Percentiles rank a stretch among this genome's conserved stretches.
These are phyloP conservation scores for Jaltomata sinuosa DNA, from an alignment of 257 asterid species.

Conservation along the genomic window DNA sequence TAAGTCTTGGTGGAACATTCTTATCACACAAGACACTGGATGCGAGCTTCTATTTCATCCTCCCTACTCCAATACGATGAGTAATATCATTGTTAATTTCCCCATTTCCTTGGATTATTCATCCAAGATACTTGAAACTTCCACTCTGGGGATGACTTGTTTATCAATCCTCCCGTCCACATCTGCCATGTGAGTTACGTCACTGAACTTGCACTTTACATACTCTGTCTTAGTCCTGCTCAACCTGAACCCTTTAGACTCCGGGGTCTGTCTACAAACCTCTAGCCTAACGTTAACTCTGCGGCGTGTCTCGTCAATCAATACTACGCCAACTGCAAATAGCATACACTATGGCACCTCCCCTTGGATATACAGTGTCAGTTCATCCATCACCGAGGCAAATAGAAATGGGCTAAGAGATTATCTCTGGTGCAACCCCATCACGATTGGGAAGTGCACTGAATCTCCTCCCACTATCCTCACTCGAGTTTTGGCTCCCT, in stretches of 20 bases:
- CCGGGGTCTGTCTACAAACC: neutral
- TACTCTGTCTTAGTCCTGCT: neutral
- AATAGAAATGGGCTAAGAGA: neutral
- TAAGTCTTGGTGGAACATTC: neutral
- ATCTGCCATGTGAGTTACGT: neutral
- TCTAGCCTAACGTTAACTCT: neutral
- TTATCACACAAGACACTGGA: neutral
- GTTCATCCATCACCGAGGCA: neutral
- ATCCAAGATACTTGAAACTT: neutral
- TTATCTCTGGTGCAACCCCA: neutral
- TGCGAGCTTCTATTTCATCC: neutral
- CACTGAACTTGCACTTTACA: neutral
- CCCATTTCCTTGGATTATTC: neutral
- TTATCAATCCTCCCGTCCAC: neutral
- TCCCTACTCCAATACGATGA: neutral
- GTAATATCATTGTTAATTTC: neutral
- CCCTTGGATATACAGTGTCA: neutral
- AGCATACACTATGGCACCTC: neutral
- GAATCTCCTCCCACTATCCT: neutral
- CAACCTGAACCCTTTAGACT: neutral
- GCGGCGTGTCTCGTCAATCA: neutral
- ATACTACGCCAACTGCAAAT: neutral
- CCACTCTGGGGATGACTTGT: neutral
- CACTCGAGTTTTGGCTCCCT: neutral
- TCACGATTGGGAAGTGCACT: neutral